These are phyloP conservation scores for Brassica napus DNA, from an alignment of 345 rosid genomes.

Conservation along the genomic window DNA sequence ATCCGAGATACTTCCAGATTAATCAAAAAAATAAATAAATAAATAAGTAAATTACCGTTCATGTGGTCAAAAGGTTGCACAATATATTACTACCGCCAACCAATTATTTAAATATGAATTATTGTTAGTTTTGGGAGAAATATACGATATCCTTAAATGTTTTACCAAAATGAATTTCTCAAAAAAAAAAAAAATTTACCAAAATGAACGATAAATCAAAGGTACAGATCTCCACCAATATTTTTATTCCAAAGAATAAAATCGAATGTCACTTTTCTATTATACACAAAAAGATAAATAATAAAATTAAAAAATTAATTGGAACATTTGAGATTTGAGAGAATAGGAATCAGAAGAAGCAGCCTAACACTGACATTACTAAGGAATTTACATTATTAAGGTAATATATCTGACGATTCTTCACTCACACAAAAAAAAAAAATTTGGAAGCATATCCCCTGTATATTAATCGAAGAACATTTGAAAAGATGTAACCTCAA, in stretches of 20 bases:
- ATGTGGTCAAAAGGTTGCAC: no score
- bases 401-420: conserved; percentile 5
- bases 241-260: conserved; percentile 7
- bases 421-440: background rate
- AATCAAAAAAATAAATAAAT: no score
- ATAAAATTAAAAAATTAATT: background rate
- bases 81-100: no score
- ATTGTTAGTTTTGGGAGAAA: background rate
- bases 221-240: conserved; percentile 19
- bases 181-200: background rate
- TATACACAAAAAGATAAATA: background rate
- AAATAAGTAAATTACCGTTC: background rate
- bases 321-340: background rate
- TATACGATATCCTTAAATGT: background rate
- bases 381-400: conserved; percentile 16
- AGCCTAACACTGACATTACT: conserved; percentile 17
- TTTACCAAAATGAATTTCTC: background rate
- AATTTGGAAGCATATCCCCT: background rate
- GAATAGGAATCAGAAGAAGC: conserved; percentile 29
- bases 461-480: no score
- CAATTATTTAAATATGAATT: background rate
- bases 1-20: no score
- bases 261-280: conserved; percentile 5
- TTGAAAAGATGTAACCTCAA: no score
- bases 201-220: background rate